phyloP scores from a whole-genome alignment of 371 early-diverging fungal species.

The Synchytrium microbalum region DNA sequence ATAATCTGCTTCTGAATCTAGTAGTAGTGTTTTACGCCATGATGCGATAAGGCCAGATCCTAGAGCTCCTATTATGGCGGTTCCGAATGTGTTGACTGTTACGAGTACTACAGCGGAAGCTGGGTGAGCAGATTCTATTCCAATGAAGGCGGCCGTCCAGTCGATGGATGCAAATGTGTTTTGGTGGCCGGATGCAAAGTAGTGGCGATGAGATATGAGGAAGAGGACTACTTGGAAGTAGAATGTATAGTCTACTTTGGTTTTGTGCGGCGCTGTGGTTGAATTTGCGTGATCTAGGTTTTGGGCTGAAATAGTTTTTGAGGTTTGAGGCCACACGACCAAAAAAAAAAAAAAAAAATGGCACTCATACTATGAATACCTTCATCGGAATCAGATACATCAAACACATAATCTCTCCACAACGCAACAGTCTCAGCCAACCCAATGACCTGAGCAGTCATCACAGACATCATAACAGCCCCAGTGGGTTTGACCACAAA shows the following conservation, averaged over 20 bases:
- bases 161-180: constrained; percentile 78
- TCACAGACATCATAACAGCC: constrained; percentile 50
- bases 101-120: constrained; percentile 65
- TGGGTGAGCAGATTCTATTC: constrained; percentile 58
- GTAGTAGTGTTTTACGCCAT: constrained; percentile 26
- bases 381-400: too few species aligned
- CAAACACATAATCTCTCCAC: not conserved
- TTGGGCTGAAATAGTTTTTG: constrained; percentile 1
- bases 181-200: constrained; percentile 89
- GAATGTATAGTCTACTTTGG: constrained; percentile 18
- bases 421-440: constrained; percentile 30
- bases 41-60: constrained; percentile 21
- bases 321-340: constrained; percentile 2
- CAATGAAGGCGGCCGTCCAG: constrained; percentile 83
- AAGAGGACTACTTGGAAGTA: constrained; percentile 21
- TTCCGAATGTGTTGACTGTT: constrained; percentile 67
- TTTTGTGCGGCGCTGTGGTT: constrained; percentile 4
- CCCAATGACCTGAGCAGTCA: constrained; percentile 41
- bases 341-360: too few species aligned
- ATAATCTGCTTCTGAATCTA: not conserved
- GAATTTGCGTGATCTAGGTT: constrained; percentile 6
- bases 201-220: constrained; percentile 58
- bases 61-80: constrained; percentile 48
- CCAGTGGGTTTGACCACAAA: constrained; percentile 69
- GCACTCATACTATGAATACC: too few species aligned